Conservation (phyloP, 345 rosid genomes). For the Pugionium cornutum region DNA sequence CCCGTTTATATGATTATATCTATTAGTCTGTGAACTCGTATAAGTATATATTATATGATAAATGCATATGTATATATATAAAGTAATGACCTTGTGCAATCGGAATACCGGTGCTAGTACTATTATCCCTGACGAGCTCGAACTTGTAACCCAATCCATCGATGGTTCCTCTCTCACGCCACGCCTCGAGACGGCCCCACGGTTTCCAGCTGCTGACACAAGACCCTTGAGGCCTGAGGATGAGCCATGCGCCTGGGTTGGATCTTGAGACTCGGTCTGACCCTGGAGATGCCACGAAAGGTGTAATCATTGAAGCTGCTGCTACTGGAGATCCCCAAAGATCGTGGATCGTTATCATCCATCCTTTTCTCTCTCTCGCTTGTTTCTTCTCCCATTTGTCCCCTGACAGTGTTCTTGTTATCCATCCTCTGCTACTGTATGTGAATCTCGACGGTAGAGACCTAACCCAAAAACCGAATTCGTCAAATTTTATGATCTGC, state of each 20-base stretch:
- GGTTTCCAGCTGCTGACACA: constrained; percentile 91
- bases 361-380: constrained; percentile 78
- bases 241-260: constrained; percentile 93
- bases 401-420: constrained; percentile 64
- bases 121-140: constrained; percentile 78
- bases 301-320: constrained; percentile 91
- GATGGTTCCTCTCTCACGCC: constrained; percentile 82
- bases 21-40: too few species aligned
- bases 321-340: constrained; percentile 94
- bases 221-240: constrained; percentile 73
- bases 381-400: constrained; percentile 57
- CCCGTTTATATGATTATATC: too few species aligned
- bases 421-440: constrained; percentile 57
- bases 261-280: constrained; percentile 88
- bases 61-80: too few species aligned
- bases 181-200: constrained; percentile 96
- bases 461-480: constrained; percentile 38
- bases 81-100: constrained; percentile 43
- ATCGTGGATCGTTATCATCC: constrained; percentile 91
- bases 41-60: too few species aligned
- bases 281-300: constrained; percentile 92
- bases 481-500: too few species aligned
- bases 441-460: constrained; percentile 57
- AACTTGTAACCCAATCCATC: constrained; percentile 92
- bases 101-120: constrained; percentile 57